A percentile compares a stretch with the other conserved stretches of the same genome.
These are phyloP conservation scores for Xylariaceae sp. DNA, from an alignment of 2,329 filamentous ascomycete genomes.

Conservation along the genomic window DNA sequence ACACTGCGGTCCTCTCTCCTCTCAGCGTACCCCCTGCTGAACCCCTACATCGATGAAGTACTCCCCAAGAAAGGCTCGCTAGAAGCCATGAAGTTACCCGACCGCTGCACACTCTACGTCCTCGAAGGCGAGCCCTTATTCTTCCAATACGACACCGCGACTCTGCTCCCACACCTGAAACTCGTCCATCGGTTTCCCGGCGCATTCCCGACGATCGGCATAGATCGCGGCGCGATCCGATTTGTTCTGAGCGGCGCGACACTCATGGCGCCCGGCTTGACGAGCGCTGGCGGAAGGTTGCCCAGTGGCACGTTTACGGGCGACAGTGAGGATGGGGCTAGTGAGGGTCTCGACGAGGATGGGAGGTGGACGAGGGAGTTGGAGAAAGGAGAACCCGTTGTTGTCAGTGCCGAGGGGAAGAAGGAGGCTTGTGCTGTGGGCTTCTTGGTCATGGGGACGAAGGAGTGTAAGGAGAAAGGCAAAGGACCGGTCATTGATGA, in stretches of 20 bases:
- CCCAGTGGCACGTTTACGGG: constrained; percentile 46
- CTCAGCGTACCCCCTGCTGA: constrained; percentile 79
- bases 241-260: constrained; percentile 93
- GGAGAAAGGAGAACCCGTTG: constrained; percentile 76
- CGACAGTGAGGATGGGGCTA: constrained; percentile 30
- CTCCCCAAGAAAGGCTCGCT: constrained; percentile 92
- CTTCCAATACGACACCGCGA: constrained; percentile 76
- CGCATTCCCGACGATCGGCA: constrained; percentile 78
- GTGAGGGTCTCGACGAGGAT: constrained; percentile 19
- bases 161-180: constrained; percentile 80
- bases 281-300: constrained; percentile 74
- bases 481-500: constrained; percentile 94
- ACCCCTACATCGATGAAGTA: constrained; percentile 86
- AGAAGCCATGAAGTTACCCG: constrained; percentile 87
- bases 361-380: constrained; percentile 64
- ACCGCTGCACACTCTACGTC: constrained; percentile 84
- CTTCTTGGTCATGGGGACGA: constrained; percentile 75
- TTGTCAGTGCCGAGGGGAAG: constrained; percentile 91
- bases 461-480: constrained; percentile 88
- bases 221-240: constrained; percentile 92
- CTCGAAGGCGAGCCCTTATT: constrained; percentile 77
- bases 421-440: constrained; percentile 86
- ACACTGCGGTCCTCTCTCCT: constrained; percentile 77
- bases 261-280: constrained; percentile 93
- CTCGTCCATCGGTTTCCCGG: constrained; percentile 87